phyloP scores from a whole-genome alignment of 768 basidiomycete genomes.

The Tylopilus sp. region DNA sequence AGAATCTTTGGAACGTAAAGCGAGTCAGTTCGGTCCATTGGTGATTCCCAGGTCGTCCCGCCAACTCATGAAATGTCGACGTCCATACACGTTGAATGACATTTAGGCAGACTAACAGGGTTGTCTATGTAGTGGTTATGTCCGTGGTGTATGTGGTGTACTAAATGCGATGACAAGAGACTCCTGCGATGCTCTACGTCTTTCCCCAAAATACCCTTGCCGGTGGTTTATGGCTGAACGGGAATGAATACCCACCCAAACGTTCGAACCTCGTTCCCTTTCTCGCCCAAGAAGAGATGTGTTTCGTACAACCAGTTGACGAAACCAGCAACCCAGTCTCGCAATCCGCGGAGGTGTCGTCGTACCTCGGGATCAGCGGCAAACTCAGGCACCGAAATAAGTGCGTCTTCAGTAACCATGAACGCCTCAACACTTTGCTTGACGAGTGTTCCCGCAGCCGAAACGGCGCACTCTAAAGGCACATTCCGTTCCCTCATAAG shows the following conservation, averaged over 20 bases:
- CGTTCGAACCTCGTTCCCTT: conserved; percentile 52
- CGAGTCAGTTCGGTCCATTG: no score
- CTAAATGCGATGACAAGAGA: conserved; percentile 4
- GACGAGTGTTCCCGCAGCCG: conserved; percentile 21
- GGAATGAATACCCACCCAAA: conserved; percentile 63
- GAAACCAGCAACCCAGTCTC: conserved; percentile 54
- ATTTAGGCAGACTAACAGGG: neutral
- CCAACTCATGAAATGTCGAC: neutral
- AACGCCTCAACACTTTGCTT: conserved; percentile 30
- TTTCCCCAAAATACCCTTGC: neutral
- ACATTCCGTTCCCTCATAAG: conserved; percentile 43
- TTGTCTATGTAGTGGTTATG: neutral
- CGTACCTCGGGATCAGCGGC: conserved; percentile 25
- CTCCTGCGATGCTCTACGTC: neutral
- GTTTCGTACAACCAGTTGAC: conserved; percentile 67
- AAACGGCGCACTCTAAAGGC: conserved; percentile 46
- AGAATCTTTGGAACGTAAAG: no score
- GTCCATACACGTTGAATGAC: neutral
- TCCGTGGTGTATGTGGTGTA: neutral
- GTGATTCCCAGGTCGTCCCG: neutral
- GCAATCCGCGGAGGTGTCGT: conserved; percentile 47
- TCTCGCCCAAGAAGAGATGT: conserved; percentile 55
- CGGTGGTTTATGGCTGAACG: neutral
- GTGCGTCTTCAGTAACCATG: conserved; percentile 19
- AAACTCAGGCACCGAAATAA: conserved; percentile 15